Evolutionary conservation across 257 asterid species (phyloP).

Genomic region (Nicotiana obtusifolia): DNA sequence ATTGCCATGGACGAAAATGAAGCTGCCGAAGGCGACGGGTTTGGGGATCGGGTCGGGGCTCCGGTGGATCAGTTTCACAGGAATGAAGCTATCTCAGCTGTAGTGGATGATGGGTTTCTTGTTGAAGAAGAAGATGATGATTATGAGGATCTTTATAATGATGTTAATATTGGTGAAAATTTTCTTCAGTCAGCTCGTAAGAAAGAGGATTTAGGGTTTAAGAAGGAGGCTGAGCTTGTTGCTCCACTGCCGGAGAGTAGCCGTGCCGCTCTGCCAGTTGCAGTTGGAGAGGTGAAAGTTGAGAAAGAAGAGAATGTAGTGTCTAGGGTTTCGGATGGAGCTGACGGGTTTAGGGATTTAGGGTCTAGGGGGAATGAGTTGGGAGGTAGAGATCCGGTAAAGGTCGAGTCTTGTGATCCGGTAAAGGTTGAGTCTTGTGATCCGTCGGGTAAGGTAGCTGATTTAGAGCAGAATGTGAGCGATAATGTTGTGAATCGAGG

Average conservation of each 20-base stretch:
- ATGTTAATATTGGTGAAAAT: constrained; percentile 90
- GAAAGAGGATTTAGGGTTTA: constrained; percentile 36
- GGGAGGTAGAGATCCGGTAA: too few relatives aligned
- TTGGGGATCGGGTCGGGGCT: constrained; percentile 32
- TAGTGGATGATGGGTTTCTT: constrained; percentile 63
- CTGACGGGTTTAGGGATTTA: too few relatives aligned
- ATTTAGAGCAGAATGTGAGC: constrained; percentile 6
- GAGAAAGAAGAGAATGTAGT: too few relatives aligned
- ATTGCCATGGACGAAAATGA: constrained; percentile 10
- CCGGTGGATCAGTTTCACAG: constrained; percentile 58
- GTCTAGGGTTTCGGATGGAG: too few relatives aligned
- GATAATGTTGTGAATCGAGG: constrained; percentile 15
- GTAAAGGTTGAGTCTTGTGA: too few relatives aligned
- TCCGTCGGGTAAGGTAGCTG: background rate
- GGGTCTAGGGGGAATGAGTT: too few relatives aligned
- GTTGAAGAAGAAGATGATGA: constrained; percentile 85
- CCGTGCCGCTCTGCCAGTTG: too few relatives aligned
- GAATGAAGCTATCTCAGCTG: constrained; percentile 82
- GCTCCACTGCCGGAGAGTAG: too few relatives aligned
- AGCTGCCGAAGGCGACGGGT: constrained; percentile 26
- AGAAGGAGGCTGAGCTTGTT: too few relatives aligned
- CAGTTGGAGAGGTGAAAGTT: too few relatives aligned
- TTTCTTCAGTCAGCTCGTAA: constrained; percentile 60
- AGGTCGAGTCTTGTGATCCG: too few relatives aligned
- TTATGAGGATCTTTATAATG: constrained; percentile 90